These are phyloP conservation scores for Syzygium syzygioides DNA, from an alignment of 441 rosid species.

Conservation along the genomic window DNA sequence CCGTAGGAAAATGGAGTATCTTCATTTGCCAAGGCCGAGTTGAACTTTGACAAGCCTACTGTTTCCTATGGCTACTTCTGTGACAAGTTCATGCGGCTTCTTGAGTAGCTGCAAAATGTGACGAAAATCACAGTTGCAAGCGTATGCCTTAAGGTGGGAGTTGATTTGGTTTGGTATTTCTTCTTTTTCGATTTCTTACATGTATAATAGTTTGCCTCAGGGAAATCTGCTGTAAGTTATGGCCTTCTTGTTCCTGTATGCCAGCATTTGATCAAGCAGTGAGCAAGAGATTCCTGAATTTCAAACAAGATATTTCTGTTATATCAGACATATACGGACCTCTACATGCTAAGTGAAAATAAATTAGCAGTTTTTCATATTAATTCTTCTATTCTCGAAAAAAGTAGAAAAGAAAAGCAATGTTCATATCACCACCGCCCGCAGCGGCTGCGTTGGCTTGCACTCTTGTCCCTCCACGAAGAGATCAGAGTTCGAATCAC, in stretches of 20 bases:
- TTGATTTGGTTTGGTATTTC: no score
- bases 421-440: no score
- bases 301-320: no score
- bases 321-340: no score
- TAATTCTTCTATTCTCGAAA: background rate
- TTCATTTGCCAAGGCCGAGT: background rate
- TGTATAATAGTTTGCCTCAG: background rate
- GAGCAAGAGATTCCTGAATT: no score
- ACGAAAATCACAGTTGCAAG: background rate
- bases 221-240: no score
- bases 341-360: background rate
- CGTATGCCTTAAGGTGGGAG: no score
- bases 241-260: background rate
- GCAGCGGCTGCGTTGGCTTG: no score
- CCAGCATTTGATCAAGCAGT: background rate
- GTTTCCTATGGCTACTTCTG: accelerated
- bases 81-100: background rate
- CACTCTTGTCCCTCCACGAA: no score
- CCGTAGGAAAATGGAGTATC: background rate
- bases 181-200: no score
- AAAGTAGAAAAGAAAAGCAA: background rate
- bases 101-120: background rate
- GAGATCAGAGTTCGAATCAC: no score
- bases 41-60: background rate
- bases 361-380: background rate